Evolutionary conservation across 2,329 filamentous ascomycete species (phyloP), one percentile per base, ranked within the genome.

Genomic region (Penicillium paneum): DNA sequence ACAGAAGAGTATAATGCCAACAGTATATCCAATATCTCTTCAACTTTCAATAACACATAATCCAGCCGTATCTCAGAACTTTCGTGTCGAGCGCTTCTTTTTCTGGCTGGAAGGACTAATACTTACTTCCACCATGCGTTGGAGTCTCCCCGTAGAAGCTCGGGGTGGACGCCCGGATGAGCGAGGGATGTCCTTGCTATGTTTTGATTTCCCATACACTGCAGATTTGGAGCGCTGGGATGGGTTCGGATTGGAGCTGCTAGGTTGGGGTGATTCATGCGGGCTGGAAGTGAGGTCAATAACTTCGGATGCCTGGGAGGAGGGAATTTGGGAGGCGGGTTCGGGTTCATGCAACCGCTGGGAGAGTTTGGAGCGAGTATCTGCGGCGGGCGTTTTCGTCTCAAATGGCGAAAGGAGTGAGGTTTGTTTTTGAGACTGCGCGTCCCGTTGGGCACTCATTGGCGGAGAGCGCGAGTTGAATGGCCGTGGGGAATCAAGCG

Each of bases 271-370:
- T 11, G 49, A 43, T 42, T 19, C 41, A 24, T 2, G 6, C 0
- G 60, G 52, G 29, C 55, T 60, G 11, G 48, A 47, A 8, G 60
- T 63, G 7, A 65, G 57, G 36, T 64, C 63, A 10, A 65, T 54
- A 12, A 61, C 21, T n/a, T 56, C 55, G 5, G 60, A 61, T 10
- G 24, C 24, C 38, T 63, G 61, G 7, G 60, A 61, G 17, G 26
- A 42, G 8, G 44, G 51, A 36, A 43, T 36, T 34, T 54, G 59
- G 24, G 60, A 55, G 36, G 42, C 15, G 2, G 50, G 26, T 35
- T 24, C 13, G 8, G 43, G 40, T 48, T 29, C 43, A 15, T n/a
- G 38, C 19, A 13, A 13, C 24, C 36, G 24, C n/a, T 19, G 39
- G 15, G 45, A 49, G 28, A 35, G 3, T 44, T 57, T 61, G 5